Conservation (phyloP, 768 basidiomycete genomes). For the Boletus rubescentipes region DNA sequence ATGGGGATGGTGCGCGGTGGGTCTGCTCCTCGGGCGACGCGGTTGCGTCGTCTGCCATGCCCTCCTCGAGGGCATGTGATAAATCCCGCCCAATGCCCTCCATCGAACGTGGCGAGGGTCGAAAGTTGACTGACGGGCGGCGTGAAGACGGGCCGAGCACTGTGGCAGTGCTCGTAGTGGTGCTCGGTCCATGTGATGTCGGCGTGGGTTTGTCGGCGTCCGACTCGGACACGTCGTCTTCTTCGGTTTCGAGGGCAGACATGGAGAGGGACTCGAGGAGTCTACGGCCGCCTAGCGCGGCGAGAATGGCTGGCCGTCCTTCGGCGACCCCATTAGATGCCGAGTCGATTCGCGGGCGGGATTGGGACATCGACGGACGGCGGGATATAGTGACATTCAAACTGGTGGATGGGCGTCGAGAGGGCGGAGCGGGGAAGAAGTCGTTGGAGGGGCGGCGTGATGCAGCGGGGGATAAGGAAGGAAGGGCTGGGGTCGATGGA, state of each 20-base stretch:
- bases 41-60: not conserved
- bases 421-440: constrained; percentile 9
- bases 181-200: not conserved
- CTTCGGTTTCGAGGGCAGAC: constrained; percentile 55
- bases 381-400: constrained; percentile 33
- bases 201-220: constrained; percentile 18
- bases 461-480: constrained; percentile 42
- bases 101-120: constrained; percentile 29
- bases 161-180: not conserved
- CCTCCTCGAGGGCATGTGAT: constrained; percentile 31
- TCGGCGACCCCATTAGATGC: constrained; percentile 16
- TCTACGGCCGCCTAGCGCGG: constrained; percentile 29
- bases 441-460: constrained; percentile 45
- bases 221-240: constrained; percentile 37
- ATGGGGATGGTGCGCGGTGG: not conserved
- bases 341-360: constrained; percentile 25
- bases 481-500: constrained; percentile 56
- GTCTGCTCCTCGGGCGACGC: not conserved
- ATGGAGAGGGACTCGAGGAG: constrained; percentile 46
- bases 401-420: constrained; percentile 22
- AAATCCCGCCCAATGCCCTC: constrained; percentile 33
- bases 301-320: constrained; percentile 21
- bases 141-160: constrained; percentile 5
- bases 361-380: constrained; percentile 24
- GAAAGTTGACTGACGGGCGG: constrained; percentile 8